Base-by-base conservation (phyloP, 1,284 basidiomycete species). In the Erythrobasidium hasegawianum region DNA sequence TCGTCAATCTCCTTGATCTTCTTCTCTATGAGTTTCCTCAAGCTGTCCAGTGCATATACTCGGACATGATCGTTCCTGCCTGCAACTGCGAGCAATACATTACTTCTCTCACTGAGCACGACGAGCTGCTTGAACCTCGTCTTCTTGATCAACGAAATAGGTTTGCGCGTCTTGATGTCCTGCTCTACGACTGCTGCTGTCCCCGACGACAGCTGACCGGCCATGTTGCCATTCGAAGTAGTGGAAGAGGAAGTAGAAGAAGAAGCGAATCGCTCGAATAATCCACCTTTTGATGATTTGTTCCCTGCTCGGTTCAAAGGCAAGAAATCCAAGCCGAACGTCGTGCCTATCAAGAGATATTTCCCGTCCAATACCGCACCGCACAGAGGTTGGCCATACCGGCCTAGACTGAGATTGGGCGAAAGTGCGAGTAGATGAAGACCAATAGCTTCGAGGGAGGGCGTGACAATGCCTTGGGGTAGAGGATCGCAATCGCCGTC, bases 321-420 rank as follows among this genome's bases (percentile, higher is more conserved):
- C 13, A 76, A 57, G 38, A 76, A 76, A 56, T 74, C 74, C 43
- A 76, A 69, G 16, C 75, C 73, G 27, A 49, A 43, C 2, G 67
- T 73, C 2, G 75, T 75, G 57, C 74, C 75, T 24, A 76, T 74
- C n/a, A 76, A 69, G 13, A 76, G 61, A 43, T 72, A 76, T 43
- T 72, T 72, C 45, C 66, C 66, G 62, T 76, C 75, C 24, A 76
- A 65, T 0, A 76, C 50, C 0, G 72, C 72, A 5, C 75, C 74
- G 54, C 75, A 76, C 1, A 76, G 69, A n/a, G 75, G 75, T 50
- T 72, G 69, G 0, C 69, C 71, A 41, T 66, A 58, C 20, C 71
- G 68, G 22, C 68, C 54, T 13, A 70, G 43, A n/a, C 68, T 58
- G 4, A 75, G 27, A 2, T 54, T 38, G 7, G 67, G 71, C 7